phyloP scores from a whole-genome alignment of 2,329 filamentous ascomycete species.

The Apiospora marii region DNA sequence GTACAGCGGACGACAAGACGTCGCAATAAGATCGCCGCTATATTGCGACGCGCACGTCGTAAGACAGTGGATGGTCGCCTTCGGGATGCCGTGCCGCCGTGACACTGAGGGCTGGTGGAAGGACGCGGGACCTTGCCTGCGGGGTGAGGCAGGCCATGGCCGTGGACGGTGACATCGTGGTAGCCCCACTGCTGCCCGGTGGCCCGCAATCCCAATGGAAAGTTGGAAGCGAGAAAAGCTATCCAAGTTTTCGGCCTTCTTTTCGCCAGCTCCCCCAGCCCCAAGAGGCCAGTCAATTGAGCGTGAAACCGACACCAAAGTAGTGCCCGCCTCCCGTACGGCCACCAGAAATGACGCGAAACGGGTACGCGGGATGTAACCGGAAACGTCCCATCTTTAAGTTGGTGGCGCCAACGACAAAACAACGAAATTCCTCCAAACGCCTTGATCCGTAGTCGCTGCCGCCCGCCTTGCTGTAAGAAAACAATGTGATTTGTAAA shows the following conservation, averaged over 20 bases:
- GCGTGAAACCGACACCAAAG: neutral
- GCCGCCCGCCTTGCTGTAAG: slow-evolving; percentile 11
- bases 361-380: slow-evolving; percentile 17
- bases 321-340: neutral
- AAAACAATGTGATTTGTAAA: neutral
- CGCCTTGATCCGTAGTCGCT: neutral
- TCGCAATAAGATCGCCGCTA: slow-evolving; percentile 6
- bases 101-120: neutral
- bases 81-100: neutral
- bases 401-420: neutral
- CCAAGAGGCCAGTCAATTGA: neutral
- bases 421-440: slow-evolving; percentile 4
- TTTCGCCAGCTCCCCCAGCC: neutral
- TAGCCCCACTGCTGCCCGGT: neutral
- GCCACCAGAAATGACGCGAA: neutral
- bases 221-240: neutral
- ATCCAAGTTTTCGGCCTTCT: no score
- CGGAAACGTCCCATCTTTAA: slow-evolving; percentile 5
- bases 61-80: neutral
- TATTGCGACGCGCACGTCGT: slow-evolving; percentile 11
- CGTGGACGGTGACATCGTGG: slow-evolving; percentile 13
- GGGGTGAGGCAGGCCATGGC: neutral
- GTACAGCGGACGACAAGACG: neutral
- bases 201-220: neutral
- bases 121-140: neutral